Evolutionary conservation across 2,329 filamentous ascomycete genomes (phyloP).

Genomic region (Sporothrix euskadiensis): DNA sequence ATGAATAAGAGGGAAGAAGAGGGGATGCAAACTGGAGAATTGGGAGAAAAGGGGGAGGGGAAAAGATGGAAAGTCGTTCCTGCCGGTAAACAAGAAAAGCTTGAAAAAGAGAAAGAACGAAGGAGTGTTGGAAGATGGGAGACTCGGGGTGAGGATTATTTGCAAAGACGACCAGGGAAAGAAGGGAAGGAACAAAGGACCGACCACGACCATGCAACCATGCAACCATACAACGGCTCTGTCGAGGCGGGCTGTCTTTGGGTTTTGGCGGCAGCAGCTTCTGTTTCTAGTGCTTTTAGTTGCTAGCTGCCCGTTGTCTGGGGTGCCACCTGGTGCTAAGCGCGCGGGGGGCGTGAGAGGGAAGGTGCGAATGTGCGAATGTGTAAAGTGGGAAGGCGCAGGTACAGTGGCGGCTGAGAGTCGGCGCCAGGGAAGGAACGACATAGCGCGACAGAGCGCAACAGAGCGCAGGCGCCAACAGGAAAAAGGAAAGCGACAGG

Average conservation of each 20-base stretch:
- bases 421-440: slow-evolving; percentile 16
- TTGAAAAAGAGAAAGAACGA: not conserved
- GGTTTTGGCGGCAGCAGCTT: slow-evolving; percentile 1
- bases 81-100: not conserved
- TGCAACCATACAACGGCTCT: not conserved
- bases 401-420: not conserved
- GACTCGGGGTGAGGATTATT: slow-evolving; percentile 8
- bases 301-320: slow-evolving; percentile 16
- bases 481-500: slow-evolving; percentile 17
- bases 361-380: not conserved
- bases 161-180: slow-evolving; percentile 14
- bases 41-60: not conserved
- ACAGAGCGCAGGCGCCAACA: slow-evolving; percentile 6
- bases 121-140: not conserved
- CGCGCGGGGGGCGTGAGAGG: slow-evolving; percentile 24
- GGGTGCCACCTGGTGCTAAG: slow-evolving; percentile 25
- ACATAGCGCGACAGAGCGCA: not conserved
- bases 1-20: not conserved
- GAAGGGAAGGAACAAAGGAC: slow-evolving; percentile 22
- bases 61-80: not conserved
- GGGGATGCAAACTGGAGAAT: not conserved
- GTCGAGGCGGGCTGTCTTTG: slow-evolving; percentile 16
- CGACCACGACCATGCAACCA: not conserved
- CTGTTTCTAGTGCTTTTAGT: slow-evolving; percentile 25
- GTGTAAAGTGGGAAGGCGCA: not conserved